A percentile compares a stretch with the other conserved stretches of the same genome.
Evolutionary conservation across 2,329 filamentous ascomycete species (phyloP).

Genomic region (Periglandula ipomoeae): DNA sequence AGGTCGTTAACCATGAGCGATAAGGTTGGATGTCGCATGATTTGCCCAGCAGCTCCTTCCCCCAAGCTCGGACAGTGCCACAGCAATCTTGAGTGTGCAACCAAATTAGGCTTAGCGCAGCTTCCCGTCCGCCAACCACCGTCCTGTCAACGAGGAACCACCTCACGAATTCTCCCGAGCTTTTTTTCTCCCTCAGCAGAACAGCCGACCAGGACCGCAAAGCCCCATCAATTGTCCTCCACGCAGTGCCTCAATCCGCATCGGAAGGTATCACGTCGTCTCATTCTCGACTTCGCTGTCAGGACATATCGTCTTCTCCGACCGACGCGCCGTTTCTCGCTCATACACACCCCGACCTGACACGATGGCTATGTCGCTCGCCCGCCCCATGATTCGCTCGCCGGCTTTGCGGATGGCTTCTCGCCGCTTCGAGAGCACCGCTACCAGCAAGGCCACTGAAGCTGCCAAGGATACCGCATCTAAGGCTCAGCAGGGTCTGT

Average conservation of each 20-base stretch:
- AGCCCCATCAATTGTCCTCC: constrained; percentile 27
- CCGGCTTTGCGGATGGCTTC: constrained; percentile 36
- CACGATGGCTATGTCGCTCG: constrained; percentile 25
- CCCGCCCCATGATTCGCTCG: constrained; percentile 37
- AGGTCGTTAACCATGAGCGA: too few species aligned
- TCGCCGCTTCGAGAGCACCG: constrained; percentile 53
- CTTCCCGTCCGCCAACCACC: constrained; percentile 10
- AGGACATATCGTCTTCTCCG: constrained; percentile 2
- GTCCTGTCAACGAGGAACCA: constrained; percentile 14
- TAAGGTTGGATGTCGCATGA: too few species aligned
- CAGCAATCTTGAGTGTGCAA: background rate
- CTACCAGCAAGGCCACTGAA: constrained; percentile 30
- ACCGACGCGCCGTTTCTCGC: constrained; percentile 8
- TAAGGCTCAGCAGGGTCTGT: constrained; percentile 69
- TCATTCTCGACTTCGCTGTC: background rate
- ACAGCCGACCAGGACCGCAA: constrained; percentile 12
- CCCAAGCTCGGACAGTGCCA: background rate
- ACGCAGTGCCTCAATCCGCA: background rate
- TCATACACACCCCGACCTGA: constrained; percentile 4
- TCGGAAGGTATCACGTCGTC: background rate
- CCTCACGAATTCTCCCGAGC: constrained; percentile 37
- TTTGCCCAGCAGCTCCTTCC: background rate
- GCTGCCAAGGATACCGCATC: constrained; percentile 28
- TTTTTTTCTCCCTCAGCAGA: constrained; percentile 30
- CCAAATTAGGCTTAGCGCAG: constrained; percentile 23